phyloP scores from a whole-genome alignment of 1,284 basidiomycete species.

The Apiotrichum mycotoxinovorans region DNA sequence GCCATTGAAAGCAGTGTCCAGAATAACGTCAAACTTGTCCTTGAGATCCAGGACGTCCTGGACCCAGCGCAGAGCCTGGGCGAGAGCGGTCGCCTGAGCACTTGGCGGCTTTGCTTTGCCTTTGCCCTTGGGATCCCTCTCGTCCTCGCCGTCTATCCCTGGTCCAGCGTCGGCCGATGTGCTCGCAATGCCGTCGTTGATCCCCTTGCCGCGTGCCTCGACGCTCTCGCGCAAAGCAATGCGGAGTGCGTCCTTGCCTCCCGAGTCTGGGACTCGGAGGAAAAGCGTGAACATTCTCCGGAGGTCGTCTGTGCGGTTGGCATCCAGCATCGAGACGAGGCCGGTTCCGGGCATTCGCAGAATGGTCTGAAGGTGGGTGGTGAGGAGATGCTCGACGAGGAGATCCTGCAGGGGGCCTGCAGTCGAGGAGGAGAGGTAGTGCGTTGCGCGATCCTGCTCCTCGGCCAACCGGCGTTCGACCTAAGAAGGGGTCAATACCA shows the following conservation, averaged over 20 bases:
- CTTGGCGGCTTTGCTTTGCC: slow-evolving; percentile 53
- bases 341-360: slow-evolving; percentile 82
- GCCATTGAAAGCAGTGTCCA: slow-evolving; percentile 66
- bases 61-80: slow-evolving; percentile 83
- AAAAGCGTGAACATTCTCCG: slow-evolving; percentile 77
- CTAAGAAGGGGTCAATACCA: slow-evolving; percentile 58
- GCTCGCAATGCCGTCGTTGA: slow-evolving; percentile 61
- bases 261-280: slow-evolving; percentile 59
- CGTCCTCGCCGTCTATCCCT: slow-evolving; percentile 37
- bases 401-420: slow-evolving; percentile 67
- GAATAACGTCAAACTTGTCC: slow-evolving; percentile 79
- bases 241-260: slow-evolving; percentile 65
- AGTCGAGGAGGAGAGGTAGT: slow-evolving; percentile 81
- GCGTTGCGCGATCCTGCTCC: slow-evolving; percentile 81
- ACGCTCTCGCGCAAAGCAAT: slow-evolving; percentile 72
- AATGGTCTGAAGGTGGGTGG: slow-evolving; percentile 69
- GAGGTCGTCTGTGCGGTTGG: slow-evolving; percentile 72
- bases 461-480: slow-evolving; percentile 77
- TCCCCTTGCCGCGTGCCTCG: slow-evolving; percentile 68
- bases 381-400: slow-evolving; percentile 72
- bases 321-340: slow-evolving; percentile 81
- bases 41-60: slow-evolving; percentile 87
- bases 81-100: slow-evolving; percentile 37
- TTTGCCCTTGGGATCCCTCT: slow-evolving; percentile 55
- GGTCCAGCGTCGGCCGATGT: slow-evolving; percentile 35